A percentile compares a stretch with the other conserved stretches of the same genome.
phyloP scores from a whole-genome alignment of 1,139 yeast genomes.

The Schizosaccharomyces versatilis region DNA sequence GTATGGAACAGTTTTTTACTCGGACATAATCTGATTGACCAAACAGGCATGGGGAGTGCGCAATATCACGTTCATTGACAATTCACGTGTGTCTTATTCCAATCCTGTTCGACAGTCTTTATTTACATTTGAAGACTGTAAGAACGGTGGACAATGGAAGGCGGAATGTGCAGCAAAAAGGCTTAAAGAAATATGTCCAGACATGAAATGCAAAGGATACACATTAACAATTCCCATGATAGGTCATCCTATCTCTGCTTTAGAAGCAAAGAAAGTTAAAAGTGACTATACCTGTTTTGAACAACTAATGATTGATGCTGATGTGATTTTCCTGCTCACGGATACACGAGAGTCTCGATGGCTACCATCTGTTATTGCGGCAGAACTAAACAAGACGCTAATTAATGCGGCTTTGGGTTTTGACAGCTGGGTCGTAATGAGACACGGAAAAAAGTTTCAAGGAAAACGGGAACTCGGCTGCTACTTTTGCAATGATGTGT shows the following conservation, averaged over 20 bases:
- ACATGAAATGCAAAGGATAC: constrained; percentile 35
- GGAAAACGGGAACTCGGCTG: constrained; percentile 44
- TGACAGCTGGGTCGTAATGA: constrained; percentile 77
- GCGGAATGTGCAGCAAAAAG: constrained; percentile 60
- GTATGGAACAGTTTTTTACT: constrained; percentile 2
- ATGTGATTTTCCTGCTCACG: constrained; percentile 57
- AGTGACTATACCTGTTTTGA: constrained; percentile 32
- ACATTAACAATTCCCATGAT: constrained; percentile 77
- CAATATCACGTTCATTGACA: constrained; percentile 69
- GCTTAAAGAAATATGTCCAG: constrained; percentile 52
- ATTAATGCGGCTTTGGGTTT: constrained; percentile 88
- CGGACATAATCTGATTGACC: not conserved
- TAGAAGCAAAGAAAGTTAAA: constrained; percentile 29
- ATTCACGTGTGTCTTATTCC: constrained; percentile 67
- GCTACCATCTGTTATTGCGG: constrained; percentile 73
- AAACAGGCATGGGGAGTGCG: constrained; percentile 71
- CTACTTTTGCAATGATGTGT: constrained; percentile 85
- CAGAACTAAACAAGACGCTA: constrained; percentile 43
- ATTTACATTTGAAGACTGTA: constrained; percentile 54
- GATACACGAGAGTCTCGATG: constrained; percentile 91
- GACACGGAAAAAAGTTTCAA: constrained; percentile 40
- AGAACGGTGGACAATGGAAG: constrained; percentile 47
- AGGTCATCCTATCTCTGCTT: constrained; percentile 46
- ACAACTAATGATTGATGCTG: constrained; percentile 42
- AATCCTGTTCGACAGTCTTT: constrained; percentile 91